These are phyloP conservation scores for Pythium rishiriense DNA, from an alignment of 352 stramenopile species.

Conservation along the genomic window DNA sequence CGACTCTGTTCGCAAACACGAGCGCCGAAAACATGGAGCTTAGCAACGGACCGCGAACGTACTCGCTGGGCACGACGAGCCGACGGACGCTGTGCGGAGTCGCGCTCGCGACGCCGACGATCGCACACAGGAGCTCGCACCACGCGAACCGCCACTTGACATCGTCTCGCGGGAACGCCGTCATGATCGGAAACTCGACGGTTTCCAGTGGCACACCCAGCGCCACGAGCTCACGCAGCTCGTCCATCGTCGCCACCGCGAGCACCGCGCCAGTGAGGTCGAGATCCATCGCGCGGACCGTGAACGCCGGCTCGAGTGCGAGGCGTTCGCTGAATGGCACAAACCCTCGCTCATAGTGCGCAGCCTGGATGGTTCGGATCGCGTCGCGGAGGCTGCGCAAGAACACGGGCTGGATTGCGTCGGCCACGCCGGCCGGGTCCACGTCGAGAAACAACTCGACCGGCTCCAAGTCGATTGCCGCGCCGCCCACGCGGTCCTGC, in stretches of 20 bases:
- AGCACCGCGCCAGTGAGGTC: neutral
- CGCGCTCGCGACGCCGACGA: neutral
- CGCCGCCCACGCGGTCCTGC: neutral
- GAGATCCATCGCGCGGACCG: neutral
- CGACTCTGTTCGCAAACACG: neutral
- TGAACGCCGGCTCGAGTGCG: neutral
- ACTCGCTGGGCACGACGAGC: neutral
- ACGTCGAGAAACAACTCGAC: neutral
- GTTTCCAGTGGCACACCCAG: neutral
- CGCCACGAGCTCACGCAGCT: neutral
- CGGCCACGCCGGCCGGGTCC: neutral
- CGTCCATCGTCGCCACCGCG: neutral
- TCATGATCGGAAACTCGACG: neutral
- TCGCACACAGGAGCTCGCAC: neutral
- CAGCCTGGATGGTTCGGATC: neutral
- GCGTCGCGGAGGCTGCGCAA: neutral
- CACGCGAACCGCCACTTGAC: neutral
- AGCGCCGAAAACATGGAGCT: slow-evolving; percentile 2
- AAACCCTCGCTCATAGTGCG: neutral
- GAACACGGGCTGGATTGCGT: neutral
- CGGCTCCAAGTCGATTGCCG: neutral
- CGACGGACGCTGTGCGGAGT: neutral
- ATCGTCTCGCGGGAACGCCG: neutral
- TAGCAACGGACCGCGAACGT: neutral
- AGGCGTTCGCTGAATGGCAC: neutral